These are phyloP conservation scores for Chrysoporthe cubensis DNA, from an alignment of 2,329 filamentous ascomycete genomes.

Conservation along the genomic window DNA sequence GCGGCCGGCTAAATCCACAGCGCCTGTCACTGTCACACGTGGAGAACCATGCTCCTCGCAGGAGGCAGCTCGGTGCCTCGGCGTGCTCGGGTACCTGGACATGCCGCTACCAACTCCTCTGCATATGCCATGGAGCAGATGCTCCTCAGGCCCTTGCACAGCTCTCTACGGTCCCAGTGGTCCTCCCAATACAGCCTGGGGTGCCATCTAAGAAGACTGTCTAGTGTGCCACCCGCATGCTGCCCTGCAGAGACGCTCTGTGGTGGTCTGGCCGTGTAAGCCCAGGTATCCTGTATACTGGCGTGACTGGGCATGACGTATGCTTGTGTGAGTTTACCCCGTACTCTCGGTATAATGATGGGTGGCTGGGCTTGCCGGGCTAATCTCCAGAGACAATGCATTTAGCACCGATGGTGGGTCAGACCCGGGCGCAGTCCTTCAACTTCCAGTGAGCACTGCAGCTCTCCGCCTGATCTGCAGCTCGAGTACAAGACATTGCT, in stretches of 20 bases:
- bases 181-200: neutral
- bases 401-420: constrained; percentile 1
- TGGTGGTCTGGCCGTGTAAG: neutral
- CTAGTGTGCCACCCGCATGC: neutral
- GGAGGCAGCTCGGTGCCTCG: neutral
- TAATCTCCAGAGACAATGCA: neutral
- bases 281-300: neutral
- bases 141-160: neutral
- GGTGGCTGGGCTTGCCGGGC: neutral
- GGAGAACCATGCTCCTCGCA: constrained; percentile 1
- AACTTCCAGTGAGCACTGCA: neutral
- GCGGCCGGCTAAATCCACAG: constrained; percentile 1
- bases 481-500: neutral
- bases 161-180: too few species aligned
- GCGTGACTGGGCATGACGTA: neutral
- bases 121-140: neutral
- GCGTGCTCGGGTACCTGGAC: neutral
- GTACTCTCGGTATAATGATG: neutral
- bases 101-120: neutral
- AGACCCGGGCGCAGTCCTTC: neutral
- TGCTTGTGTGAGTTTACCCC: neutral
- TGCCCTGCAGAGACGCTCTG: neutral
- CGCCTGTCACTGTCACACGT: neutral
- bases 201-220: neutral
- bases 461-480: neutral